These are phyloP conservation scores for Kwoniella shivajii DNA, from an alignment of 1,284 basidiomycete genomes.

Conservation along the genomic window DNA sequence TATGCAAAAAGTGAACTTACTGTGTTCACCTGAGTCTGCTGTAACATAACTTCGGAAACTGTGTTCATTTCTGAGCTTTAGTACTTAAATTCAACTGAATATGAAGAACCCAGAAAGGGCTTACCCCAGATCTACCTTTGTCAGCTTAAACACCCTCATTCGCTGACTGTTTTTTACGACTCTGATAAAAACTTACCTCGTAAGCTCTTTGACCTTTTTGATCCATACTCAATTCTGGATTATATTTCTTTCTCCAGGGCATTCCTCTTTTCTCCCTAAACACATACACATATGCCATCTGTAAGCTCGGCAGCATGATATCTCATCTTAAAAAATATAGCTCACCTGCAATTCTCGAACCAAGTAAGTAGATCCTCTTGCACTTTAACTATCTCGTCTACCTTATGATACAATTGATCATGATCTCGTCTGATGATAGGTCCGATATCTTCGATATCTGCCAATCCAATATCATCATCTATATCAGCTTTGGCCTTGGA, in stretches of 20 bases:
- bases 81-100: constrained; percentile 37
- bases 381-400: constrained; percentile 18
- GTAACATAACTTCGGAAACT: constrained; percentile 92
- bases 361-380: constrained; percentile 45
- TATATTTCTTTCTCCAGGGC: constrained; percentile 53
- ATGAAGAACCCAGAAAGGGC: not conserved
- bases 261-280: constrained; percentile 49
- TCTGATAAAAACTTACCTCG: constrained; percentile 39
- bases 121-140: constrained; percentile 33
- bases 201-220: constrained; percentile 53
- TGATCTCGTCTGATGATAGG: constrained; percentile 28
- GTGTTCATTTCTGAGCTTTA: no score
- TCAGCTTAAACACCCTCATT: constrained; percentile 1
- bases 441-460: constrained; percentile 30
- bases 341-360: constrained; percentile 51
- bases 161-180: not conserved
- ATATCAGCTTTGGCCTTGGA: not conserved
- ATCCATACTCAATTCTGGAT: constrained; percentile 28
- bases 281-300: not conserved
- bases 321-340: not conserved
- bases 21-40: constrained; percentile 85
- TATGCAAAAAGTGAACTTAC: constrained; percentile 48
- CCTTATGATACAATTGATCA: constrained; percentile 34
- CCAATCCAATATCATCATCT: not conserved
- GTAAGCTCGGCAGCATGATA: not conserved